A percentile compares a stretch with the other conserved stretches of the same genome.
These are phyloP conservation scores for Coleophoma cylindrospora DNA, from an alignment of 2,329 filamentous ascomycete genomes.

Conservation along the genomic window DNA sequence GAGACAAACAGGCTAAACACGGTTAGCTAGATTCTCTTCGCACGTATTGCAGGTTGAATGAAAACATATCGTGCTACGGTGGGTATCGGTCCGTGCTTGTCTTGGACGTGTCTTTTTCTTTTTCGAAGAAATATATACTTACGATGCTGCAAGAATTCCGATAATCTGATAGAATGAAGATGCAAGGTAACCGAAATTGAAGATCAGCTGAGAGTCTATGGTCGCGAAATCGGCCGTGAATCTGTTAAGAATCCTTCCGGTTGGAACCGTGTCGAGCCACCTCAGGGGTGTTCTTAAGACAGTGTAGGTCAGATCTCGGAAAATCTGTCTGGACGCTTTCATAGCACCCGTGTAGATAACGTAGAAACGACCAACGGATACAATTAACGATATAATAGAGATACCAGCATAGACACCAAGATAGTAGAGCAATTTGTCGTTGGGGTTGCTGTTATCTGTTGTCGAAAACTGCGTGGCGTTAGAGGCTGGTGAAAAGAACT, in stretches of 20 bases:
- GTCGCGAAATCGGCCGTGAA: conserved; percentile 72
- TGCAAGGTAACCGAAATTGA: conserved; percentile 54
- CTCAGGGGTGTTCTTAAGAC: conserved; percentile 66
- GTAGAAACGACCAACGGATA: conserved; percentile 45
- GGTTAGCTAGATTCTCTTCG: too few relatives aligned
- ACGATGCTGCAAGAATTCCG: conserved; percentile 58
- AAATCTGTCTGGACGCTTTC: conserved; percentile 60
- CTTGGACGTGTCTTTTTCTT: too few relatives aligned
- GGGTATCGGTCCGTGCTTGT: too few relatives aligned
- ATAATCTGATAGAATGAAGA: conserved; percentile 53
- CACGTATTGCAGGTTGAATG: too few relatives aligned
- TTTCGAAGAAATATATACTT: not conserved
- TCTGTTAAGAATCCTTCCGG: conserved; percentile 70
- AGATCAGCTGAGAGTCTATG: conserved; percentile 62
- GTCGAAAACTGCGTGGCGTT: conserved; percentile 1
- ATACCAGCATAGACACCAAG: conserved; percentile 61
- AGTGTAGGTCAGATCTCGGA: conserved; percentile 57
- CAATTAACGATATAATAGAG: conserved; percentile 47
- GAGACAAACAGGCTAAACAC: conserved; percentile 48
- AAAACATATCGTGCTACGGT: too few relatives aligned
- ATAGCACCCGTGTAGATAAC: conserved; percentile 60
- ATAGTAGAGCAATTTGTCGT: conserved; percentile 43
- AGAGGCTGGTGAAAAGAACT: conserved; percentile 30
- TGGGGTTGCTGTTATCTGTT: not conserved
- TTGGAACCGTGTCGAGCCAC: conserved; percentile 73